A percentile compares a stretch with the other conserved stretches of the same genome.
These are phyloP conservation scores for Yamadazyma diospyri DNA, from an alignment of 1,139 yeast species.

Conservation along the genomic window DNA sequence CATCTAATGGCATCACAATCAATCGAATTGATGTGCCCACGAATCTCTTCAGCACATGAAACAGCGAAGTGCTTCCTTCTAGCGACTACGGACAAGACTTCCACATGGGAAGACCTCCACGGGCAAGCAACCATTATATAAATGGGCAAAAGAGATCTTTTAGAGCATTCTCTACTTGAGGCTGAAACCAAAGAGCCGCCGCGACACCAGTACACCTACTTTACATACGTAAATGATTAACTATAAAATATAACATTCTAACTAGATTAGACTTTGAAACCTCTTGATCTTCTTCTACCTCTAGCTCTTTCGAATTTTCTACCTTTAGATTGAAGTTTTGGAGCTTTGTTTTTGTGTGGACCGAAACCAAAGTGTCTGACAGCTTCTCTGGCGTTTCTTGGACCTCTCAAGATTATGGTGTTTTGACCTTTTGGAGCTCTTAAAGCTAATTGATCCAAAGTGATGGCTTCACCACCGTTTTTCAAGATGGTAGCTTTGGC, in stretches of 20 bases:
- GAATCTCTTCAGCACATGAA: no score
- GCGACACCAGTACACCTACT: no score
- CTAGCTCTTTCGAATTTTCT: conserved; percentile 99
- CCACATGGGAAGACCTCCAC: no score
- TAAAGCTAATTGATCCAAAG: conserved; percentile 97
- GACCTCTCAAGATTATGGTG: conserved; percentile 97
- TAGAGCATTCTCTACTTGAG: no score
- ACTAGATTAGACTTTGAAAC: conserved; percentile 93
- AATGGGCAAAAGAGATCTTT: no score
- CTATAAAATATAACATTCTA: conserved; percentile 10
- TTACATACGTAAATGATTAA: conserved; percentile 6
- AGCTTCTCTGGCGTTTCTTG: conserved; percentile 98
- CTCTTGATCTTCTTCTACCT: conserved; percentile 99
- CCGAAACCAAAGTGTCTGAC: conserved; percentile 99
- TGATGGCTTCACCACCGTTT: conserved; percentile 99
- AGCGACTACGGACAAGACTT: no score
- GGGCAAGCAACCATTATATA: no score
- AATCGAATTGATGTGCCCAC: no score
- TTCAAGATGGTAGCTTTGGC: conserved; percentile 96
- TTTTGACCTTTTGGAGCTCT: conserved; percentile 99
- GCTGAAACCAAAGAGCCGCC: no score
- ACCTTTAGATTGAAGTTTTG: conserved; percentile 95
- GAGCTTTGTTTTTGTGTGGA: conserved; percentile 99
- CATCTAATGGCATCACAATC: no score
- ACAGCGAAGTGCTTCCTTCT: no score